phyloP scores from a whole-genome alignment of 2,329 filamentous ascomycete species.

The Erysiphe neolycopersici region DNA sequence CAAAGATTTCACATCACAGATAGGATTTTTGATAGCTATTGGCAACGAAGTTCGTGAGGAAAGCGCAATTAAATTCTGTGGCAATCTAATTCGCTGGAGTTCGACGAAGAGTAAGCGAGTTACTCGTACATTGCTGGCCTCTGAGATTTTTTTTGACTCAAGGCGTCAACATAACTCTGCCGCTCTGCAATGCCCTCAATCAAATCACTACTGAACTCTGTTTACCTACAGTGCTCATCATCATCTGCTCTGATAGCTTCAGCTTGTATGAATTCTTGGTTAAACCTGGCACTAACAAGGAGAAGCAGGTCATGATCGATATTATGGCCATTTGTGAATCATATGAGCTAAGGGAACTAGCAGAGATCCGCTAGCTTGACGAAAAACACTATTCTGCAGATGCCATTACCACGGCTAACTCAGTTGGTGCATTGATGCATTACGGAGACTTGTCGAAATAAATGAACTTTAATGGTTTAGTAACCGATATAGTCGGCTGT shows the following conservation, averaged over 20 bases:
- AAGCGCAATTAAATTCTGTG: not conserved
- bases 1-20: not conserved
- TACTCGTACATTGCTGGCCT: not conserved
- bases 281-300: not conserved
- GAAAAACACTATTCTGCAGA: not conserved
- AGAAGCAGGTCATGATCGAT: not conserved
- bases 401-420: not conserved
- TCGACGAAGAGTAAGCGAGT: not conserved
- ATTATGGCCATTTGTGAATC: not conserved
- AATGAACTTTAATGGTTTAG: not conserved
- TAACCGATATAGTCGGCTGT: too few species aligned
- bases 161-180: not conserved
- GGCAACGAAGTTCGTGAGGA: not conserved
- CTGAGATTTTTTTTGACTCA: not conserved
- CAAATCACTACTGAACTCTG: not conserved
- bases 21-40: not conserved
- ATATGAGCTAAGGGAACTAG: not conserved
- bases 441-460: not conserved
- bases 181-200: not conserved
- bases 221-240: not conserved
- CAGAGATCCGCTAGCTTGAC: not conserved
- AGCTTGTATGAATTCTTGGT: not conserved
- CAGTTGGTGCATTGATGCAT: not conserved
- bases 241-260: not conserved
- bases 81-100: not conserved